Evolutionary conservation across 352 stramenopile genomes (phyloP), one percentile per base, ranked within the genome.

Genomic region (Phytophthora ohioensis): DNA sequence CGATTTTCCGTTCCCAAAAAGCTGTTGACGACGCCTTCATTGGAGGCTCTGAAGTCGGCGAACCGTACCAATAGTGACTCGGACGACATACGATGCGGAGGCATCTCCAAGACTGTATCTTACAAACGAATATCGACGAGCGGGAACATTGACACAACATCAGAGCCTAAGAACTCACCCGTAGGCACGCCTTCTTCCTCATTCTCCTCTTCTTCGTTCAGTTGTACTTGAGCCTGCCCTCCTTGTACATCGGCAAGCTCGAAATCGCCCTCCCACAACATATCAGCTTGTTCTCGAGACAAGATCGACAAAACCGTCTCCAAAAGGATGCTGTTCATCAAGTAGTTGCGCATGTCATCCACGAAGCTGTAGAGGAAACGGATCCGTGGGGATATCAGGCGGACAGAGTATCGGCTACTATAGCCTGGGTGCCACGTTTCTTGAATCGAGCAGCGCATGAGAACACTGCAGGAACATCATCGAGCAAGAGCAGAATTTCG

Each of bases 341-440:
- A 91, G 43, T 96, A 95, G 5, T 81, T 79, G 17, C 83, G 81
- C 52, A 96, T 79, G 38, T 96, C 89, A 51, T 92, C 79, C 17
- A 96, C 63, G 64, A 96, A 95, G 38, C 84, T 88, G 65, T 93
- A 94, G 27, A 96, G 68, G 41, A 96, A 90, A 21, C 89, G 87
- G 35, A 95, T 92, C 7, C 87, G 81, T 15, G 89, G 89, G 10
- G 89, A 93, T 47, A 87, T 90, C 0, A 96, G 61, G 0, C 89
- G 87, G 9, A 96, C 72, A 0, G 85, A 87, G 42, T 91, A 91
- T 11, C 86, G 78, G 43, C 84, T 93, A 52, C 80, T 84, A 43
- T 93, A 96, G 1, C 89, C 89, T 57, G 89, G 89, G 56, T 96
- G 89, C 89, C 89, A 96, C 6, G 59, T 32, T 69, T 95, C 82